Percentiles rank a stretch among this genome's conserved stretches.
phyloP scores from a whole-genome alignment of 2,329 filamentous ascomycete genomes.

The Calonectria naviculata region DNA sequence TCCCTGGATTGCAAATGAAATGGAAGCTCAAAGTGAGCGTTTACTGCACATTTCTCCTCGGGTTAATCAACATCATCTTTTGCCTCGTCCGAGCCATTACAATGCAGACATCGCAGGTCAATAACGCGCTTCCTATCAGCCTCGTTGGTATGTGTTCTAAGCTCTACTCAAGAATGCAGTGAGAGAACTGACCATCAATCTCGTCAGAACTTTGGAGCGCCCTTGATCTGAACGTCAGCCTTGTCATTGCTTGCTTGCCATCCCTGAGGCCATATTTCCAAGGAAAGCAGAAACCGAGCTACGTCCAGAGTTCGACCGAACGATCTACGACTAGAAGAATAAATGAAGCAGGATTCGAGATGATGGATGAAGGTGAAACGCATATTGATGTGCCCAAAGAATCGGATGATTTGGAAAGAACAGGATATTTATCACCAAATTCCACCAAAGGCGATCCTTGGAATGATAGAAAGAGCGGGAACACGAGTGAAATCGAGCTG shows the following conservation, averaged over 20 bases:
- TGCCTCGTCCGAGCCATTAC: conserved; percentile 32
- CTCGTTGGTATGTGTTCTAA: conserved; percentile 18
- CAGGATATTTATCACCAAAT: not conserved
- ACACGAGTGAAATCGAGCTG: conserved; percentile 24
- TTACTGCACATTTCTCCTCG: conserved; percentile 30
- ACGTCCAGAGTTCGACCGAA: not conserved
- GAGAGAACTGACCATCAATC: not conserved
- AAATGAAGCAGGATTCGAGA: not conserved
- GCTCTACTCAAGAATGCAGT: too few species aligned
- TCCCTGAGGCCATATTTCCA: conserved; percentile 32
- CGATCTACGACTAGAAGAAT: not conserved
- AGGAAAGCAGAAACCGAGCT: not conserved
- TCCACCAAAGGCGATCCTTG: not conserved
- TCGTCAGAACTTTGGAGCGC: conserved; percentile 31
- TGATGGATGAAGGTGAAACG: not conserved
- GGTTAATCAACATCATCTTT: conserved; percentile 31
- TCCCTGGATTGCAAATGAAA: not conserved
- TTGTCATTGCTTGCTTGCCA: conserved; percentile 36
- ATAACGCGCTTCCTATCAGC: conserved; percentile 25
- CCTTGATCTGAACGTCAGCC: conserved; percentile 27
- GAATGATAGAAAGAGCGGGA: not conserved
- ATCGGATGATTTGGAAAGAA: not conserved
- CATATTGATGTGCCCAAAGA: not conserved
- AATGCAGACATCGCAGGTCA: conserved; percentile 8
- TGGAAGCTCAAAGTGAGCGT: not conserved